Base-by-base conservation (phyloP, 192 early-diverging fungal genomes). In the Coemansia sp. region DNA sequence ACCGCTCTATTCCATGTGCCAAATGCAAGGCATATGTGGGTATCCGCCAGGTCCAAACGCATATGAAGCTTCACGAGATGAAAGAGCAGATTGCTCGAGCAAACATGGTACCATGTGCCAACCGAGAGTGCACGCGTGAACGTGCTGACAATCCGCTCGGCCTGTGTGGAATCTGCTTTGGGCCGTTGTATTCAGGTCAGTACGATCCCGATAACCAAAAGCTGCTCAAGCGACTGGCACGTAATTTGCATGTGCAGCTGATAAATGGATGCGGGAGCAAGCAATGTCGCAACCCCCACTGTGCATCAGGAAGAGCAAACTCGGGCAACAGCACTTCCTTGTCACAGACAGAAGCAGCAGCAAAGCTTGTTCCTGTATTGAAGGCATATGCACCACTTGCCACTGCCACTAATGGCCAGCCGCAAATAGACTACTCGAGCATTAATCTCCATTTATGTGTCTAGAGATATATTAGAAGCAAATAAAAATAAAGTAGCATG, bases 131-230 rank as follows among this genome's bases (percentile, higher is more conserved):
- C 62, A 45, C 64, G 11, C 80, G 85, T n/a, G 66, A 81, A 15
- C 68, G 66, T 10, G 69, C 62, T 9, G 56, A 26, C 65, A 93
- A 86, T 46, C 60, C 66, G 0, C 57, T 91, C 3, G 79, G 80
- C 0, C 64, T 93, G 47, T 96, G 93, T 61, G 62, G 77, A 23
- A 60, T 71, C 20, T 96, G 94, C 56, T 94, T 89, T 79, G 85
- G 84, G 2, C 91, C 90, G 0, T 90, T 89, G 47, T 96, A 89
- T 82, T 69, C 82, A 3, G 74, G 89, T 17, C 71, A 82, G 12
- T 83, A 87, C 40, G 94, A 96, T 45, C 90, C 88, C 12, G 80
- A 70, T 15, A 71, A 91, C 68, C 69, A 82, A 37, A 91, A 90
- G 69, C 72, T 93, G 30, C 62, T 87, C 9, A 84, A 85, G 53